These are phyloP conservation scores for Grammothele lineata DNA, from an alignment of 768 basidiomycete genomes.

Conservation along the genomic window DNA sequence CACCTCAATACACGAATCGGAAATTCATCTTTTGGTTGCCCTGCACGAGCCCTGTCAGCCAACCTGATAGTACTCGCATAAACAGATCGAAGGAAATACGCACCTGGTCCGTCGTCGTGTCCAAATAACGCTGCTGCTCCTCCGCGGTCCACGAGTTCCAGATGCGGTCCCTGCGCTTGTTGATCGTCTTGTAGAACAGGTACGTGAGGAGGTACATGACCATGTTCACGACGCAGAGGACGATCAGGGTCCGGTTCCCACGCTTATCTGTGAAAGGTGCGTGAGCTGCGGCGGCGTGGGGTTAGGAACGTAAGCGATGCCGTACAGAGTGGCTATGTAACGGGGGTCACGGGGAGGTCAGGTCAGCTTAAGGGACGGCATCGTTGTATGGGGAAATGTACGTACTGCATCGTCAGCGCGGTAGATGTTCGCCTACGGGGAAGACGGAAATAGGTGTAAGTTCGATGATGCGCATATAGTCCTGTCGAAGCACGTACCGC, in stretches of 20 bases:
- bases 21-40: conserved; percentile 61
- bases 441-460: too few species aligned
- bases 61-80: neutral
- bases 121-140: conserved; percentile 58
- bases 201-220: conserved; percentile 47
- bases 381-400: too few species aligned
- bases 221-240: conserved; percentile 52
- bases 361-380: neutral
- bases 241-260: conserved; percentile 54
- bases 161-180: conserved; percentile 42
- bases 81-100: too few species aligned
- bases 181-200: conserved; percentile 53
- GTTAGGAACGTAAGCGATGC: too few species aligned
- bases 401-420: conserved; percentile 40
- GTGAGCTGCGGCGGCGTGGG: neutral
- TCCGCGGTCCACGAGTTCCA: conserved; percentile 50
- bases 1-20: conserved; percentile 58
- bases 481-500: conserved; percentile 37
- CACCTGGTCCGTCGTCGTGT: conserved; percentile 48
- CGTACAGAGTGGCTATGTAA: conserved; percentile 24
- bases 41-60: conserved; percentile 12
- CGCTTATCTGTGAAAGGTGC: conserved; percentile 42
- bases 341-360: too few species aligned
- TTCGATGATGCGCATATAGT: too few species aligned
- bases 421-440: conserved; percentile 47